Base-by-base conservation (phyloP, 2,329 filamentous ascomycete genomes). In the Cryphonectria naterciae region DNA sequence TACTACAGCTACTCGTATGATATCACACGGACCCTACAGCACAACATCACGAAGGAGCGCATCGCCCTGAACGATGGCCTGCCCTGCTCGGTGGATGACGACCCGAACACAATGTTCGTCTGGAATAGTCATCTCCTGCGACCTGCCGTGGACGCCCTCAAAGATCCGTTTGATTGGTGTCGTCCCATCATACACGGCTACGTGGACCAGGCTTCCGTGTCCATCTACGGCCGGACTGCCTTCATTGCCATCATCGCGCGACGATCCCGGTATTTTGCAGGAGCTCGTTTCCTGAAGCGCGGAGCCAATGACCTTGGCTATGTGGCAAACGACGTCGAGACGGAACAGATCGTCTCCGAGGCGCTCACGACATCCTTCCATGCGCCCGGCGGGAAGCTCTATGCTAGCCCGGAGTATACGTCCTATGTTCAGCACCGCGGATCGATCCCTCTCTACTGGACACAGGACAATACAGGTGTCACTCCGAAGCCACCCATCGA, bases 1-100 rank as follows among this genome's bases (percentile, higher is more conserved):
- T 99, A 99, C 81, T 99, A 98, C 83, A 98, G 95, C 83, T 98
- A 98, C 79, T 97, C 95, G 0, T 99, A 99, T 82, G 94, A 99
- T 78, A 92, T 98, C 75, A 99, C 96, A 0, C 89, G 91, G 68
- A 97, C 94, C 0, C 84, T 99, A 63, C 96, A 99, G 79, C 90
- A 95, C 77, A 99, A 99, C 77, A 94, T 99, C 72, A 91, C 91
- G 28, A 87, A 90, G 43, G 94, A 98, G 80, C 88, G 96, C 54
- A 85, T 88, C 65, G 89, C 91, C 2, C 81, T 97, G 65, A 86
- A 89, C 41, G 85, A 90, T 72, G 93, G 92, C 1, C 81, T 86
- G 17, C 83, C 88, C 1, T 86, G 88, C 39, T 85, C 87, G 8
- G 84, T 85, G 56, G 84, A 87, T 39, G 86, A 88, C 43, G 89